Evolutionary conservation across 176 grass and related monocot species (phyloP).

Genomic region (Lolium multiflorum): DNA sequence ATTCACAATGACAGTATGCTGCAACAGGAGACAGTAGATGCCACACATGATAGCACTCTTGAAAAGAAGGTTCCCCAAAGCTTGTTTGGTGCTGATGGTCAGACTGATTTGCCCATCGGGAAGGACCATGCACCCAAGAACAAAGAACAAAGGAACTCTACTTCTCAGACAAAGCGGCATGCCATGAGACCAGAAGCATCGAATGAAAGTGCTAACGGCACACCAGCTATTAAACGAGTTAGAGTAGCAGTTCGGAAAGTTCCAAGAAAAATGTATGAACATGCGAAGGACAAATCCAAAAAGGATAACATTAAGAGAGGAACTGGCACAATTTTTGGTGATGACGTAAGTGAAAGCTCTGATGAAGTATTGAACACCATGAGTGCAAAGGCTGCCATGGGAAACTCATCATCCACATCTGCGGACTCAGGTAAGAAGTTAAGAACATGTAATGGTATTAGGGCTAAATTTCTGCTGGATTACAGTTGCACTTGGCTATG

Average conservation of each 20-base stretch:
- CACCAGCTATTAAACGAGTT: slow-evolving; percentile 41
- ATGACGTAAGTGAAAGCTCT: slow-evolving; percentile 52
- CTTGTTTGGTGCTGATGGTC: slow-evolving; percentile 31
- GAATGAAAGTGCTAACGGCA: slow-evolving; percentile 66
- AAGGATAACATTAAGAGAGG: slow-evolving; percentile 35
- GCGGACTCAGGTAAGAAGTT: slow-evolving; percentile 64
- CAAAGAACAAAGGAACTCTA: slow-evolving; percentile 39
- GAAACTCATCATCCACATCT: slow-evolving; percentile 49
- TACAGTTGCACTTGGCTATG: slow-evolving; percentile 25
- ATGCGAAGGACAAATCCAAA: slow-evolving; percentile 40
- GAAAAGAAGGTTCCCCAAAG: slow-evolving; percentile 41
- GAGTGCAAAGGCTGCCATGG: slow-evolving; percentile 34
- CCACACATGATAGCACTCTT: slow-evolving; percentile 20
- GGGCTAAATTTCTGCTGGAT: slow-evolving; percentile 32
- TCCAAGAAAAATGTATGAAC: slow-evolving; percentile 50
- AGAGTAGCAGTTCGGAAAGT: slow-evolving; percentile 72
- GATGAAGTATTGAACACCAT: slow-evolving; percentile 49
- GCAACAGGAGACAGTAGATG: slow-evolving; percentile 34
- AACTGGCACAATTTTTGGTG: slow-evolving; percentile 47
- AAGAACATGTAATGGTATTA: slow-evolving; percentile 30
- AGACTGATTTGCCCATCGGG: slow-evolving; percentile 24
- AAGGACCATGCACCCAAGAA: slow-evolving; percentile 41
- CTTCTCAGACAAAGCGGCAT: slow-evolving; percentile 44
- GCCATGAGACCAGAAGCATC: slow-evolving; percentile 40
- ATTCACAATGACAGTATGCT: slow-evolving; percentile 25